These are phyloP conservation scores for Herpotrichia juniperi DNA, from an alignment of 2,329 filamentous ascomycete species.

Conservation along the genomic window DNA sequence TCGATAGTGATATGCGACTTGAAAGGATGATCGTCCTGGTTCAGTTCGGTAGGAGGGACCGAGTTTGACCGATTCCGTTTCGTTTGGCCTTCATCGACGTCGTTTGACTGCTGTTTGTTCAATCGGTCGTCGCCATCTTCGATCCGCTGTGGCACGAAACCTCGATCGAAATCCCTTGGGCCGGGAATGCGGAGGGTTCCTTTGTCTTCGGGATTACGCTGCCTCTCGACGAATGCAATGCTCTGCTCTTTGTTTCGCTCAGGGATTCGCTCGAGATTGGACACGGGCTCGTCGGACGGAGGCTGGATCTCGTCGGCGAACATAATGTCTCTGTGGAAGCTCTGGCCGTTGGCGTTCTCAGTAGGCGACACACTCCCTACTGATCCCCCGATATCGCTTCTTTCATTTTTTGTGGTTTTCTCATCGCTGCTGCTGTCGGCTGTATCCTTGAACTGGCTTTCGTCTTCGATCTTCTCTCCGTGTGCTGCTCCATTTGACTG, in stretches of 20 bases:
- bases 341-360: conserved; percentile 20
- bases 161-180: conserved; percentile 86
- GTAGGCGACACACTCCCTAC: conserved; percentile 27
- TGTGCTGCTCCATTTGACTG: conserved; percentile 57
- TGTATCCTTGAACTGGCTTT: conserved; percentile 52
- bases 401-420: conserved; percentile 9
- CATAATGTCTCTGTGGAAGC: conserved; percentile 61
- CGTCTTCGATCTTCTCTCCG: conserved; percentile 65
- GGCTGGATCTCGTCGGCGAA: conserved; percentile 72
- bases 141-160: conserved; percentile 70
- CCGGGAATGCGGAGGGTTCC: conserved; percentile 87
- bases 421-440: conserved; percentile 47
- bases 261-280: conserved; percentile 57
- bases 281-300: conserved; percentile 60
- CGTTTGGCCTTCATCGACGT: conserved; percentile 23
- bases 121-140: conserved; percentile 43
- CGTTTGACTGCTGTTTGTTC: conserved; percentile 28
- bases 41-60: conserved; percentile 33
- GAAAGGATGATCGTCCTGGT: conserved; percentile 47
- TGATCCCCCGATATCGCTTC: conserved; percentile 10
- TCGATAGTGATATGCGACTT: conserved; percentile 70
- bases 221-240: conserved; percentile 85
- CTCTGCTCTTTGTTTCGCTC: conserved; percentile 72
- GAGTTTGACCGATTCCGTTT: conserved; percentile 31
- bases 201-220: conserved; percentile 74